These are phyloP conservation scores for Komagataella kurtzmanii DNA, from an alignment of 805 yeast species.

Conservation along the genomic window DNA sequence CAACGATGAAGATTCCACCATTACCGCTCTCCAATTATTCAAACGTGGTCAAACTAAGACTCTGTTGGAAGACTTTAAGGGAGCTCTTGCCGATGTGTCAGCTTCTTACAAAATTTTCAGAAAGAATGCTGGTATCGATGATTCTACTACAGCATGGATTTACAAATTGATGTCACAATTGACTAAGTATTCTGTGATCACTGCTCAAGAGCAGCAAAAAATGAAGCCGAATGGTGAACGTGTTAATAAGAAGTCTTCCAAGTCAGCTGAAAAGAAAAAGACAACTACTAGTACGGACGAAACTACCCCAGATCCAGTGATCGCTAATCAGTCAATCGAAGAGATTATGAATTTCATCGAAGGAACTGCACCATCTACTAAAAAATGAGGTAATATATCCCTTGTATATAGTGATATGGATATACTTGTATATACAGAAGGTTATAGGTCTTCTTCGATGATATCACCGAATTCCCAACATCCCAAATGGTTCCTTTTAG, in stretches of 20 bases:
- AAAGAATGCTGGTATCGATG: conserved; percentile 50
- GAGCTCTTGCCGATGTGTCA: conserved; percentile 41
- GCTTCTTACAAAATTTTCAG: conserved; percentile 45
- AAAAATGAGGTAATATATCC: conserved; percentile 13
- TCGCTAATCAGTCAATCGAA: conserved; percentile 55
- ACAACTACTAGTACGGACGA: conserved; percentile 12
- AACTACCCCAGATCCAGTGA: conserved; percentile 30
- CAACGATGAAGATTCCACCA: conserved; percentile 46
- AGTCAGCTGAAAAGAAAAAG: conserved; percentile 11
- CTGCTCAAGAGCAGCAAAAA: conserved; percentile 28
- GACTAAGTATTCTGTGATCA: conserved; percentile 29
- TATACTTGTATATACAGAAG: not conserved
- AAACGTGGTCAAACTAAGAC: conserved; percentile 56
- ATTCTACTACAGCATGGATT: conserved; percentile 54
- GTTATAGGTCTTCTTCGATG: conserved; percentile 33
- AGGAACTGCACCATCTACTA: conserved; percentile 25
- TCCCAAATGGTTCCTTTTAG: conserved; percentile 38
- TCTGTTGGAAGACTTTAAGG: conserved; percentile 33
- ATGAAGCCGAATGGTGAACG: conserved; percentile 10
- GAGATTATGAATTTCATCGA: conserved; percentile 63
- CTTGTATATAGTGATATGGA: not conserved
- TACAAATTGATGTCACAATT: conserved; percentile 51
- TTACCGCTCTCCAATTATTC: conserved; percentile 53
- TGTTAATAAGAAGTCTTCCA: conserved; percentile 6
- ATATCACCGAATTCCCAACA: conserved; percentile 74